A percentile compares a stretch with the other conserved stretches of the same genome.
These are phyloP conservation scores for Sarocladium oryzae DNA, from an alignment of 2,329 filamentous ascomycete species.

Conservation along the genomic window DNA sequence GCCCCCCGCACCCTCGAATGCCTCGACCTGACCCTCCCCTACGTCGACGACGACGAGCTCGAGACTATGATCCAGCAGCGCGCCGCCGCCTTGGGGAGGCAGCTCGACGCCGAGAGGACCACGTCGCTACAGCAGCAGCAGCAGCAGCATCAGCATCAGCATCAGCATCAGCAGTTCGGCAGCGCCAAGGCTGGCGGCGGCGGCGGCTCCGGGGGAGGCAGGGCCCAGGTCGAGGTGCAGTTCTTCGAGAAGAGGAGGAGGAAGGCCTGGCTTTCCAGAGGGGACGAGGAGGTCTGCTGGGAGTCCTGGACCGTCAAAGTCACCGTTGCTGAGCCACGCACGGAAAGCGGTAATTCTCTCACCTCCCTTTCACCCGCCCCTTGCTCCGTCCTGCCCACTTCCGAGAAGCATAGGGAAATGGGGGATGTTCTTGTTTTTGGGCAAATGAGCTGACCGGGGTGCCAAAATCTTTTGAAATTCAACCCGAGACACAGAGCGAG, in stretches of 20 bases:
- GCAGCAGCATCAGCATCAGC: slow-evolving; percentile 7
- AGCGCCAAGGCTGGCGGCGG: slow-evolving; percentile 16
- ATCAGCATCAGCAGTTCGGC: neutral
- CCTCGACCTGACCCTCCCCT: slow-evolving; percentile 82
- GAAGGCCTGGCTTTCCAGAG: slow-evolving; percentile 69
- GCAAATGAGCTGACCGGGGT: too few relatives aligned
- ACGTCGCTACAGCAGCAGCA: slow-evolving; percentile 15
- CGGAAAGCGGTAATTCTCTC: slow-evolving; percentile 66
- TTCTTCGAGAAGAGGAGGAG: slow-evolving; percentile 91
- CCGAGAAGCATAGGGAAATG: too few relatives aligned
- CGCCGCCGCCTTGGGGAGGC: slow-evolving; percentile 69
- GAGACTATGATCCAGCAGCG: slow-evolving; percentile 91
- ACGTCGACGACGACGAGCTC: slow-evolving; percentile 83
- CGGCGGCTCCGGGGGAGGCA: slow-evolving; percentile 52
- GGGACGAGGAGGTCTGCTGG: slow-evolving; percentile 94
- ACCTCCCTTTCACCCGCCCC: neutral
- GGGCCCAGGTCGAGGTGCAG: slow-evolving; percentile 77
- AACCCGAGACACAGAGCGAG: slow-evolving; percentile 65
- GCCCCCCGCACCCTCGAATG: slow-evolving; percentile 79
- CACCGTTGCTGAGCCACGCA: slow-evolving; percentile 83
- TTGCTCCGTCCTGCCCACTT: too few relatives aligned
- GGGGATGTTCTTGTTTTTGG: too few relatives aligned
- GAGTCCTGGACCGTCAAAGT: slow-evolving; percentile 93
- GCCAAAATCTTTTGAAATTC: neutral
- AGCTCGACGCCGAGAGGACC: slow-evolving; percentile 58